Base-by-base conservation (phyloP, 371 early-diverging fungal genomes). In the Quaeritorhiza haematococci region DNA sequence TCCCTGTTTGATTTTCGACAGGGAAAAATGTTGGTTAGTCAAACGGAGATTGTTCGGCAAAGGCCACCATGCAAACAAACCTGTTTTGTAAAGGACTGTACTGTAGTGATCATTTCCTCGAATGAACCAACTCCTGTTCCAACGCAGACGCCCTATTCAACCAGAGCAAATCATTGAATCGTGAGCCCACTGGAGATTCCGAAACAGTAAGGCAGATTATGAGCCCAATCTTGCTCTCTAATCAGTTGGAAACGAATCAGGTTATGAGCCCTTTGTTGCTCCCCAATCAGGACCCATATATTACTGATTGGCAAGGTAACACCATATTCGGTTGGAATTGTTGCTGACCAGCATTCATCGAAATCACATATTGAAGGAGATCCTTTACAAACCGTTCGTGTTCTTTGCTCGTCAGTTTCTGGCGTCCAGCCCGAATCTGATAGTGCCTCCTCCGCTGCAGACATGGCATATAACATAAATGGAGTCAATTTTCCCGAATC, bases 101-200 rank as follows among this genome's bases (percentile, higher is more conserved):
- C 63, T 4, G 82, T 85, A 0, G 68, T 64, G 0, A 78, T 80
- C 53, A 93, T 83, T 60, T 94, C 97, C 23, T 92, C 91, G 27
- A 95, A 65, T 47, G 88, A 84, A 28, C 96, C 96, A 64, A 96
- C 93, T 3, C 95, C 94, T 3, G 91, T 89, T 13, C 95, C 94
- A 34, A 93, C 81, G 66, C 90, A 90, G 3, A 91, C 90, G 55
- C 95, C 95, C 79, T 89, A 58, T 38, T 10, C 13, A n/a, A n/a
- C n/a, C n/a, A n/a, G n/a, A n/a, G n/a, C n/a, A n/a, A n/a, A n/a
- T n/a, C n/a, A n/a, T n/a, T n/a, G n/a, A n/a, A n/a, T n/a, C n/a
- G n/a, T n/a, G n/a, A n/a, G n/a, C n/a, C n/a, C n/a, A n/a, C n/a
- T n/a, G n/a, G n/a, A n/a, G n/a, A n/a, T n/a, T n/a, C n/a, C n/a